Base-by-base conservation (phyloP, 2,329 filamentous ascomycete genomes). In the Botryotinia calthae region DNA sequence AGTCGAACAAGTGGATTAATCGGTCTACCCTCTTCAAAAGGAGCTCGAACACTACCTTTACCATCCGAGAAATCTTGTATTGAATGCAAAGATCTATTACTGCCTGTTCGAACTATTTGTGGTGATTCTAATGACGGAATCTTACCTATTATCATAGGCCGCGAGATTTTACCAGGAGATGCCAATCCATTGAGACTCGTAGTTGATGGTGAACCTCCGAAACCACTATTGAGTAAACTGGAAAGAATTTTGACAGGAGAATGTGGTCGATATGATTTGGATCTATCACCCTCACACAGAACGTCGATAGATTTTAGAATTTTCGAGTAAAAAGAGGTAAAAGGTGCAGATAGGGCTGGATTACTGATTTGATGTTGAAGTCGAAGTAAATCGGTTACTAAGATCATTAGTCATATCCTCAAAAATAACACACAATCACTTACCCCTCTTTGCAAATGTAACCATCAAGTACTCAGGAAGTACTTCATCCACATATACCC, bases 211-310 rank as follows among this genome's bases (percentile, higher is more conserved):
- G 76, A 81, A 51, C 82, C 83, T 74, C 84, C 86, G 48, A 85
- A 82, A 72, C 86, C 87, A 37, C 89, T 88, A 48, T 89, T 88
- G 78, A 97, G 89, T 71, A 98, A 88, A 79, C 88, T 97, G 0
- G 95, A 97, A 25, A 98, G 85, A 79, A 97, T 86, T 81, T 98
- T 98, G 65, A 97, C 93, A 0, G 95, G 95, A 0, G 95, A 98
- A n/a, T 91, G 88, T 7, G 90, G 90, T 16, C 95, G 87, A 79
- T 93, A 93, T 0, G 89, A 90, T 71, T 87, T 87, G 18, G 89
- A 87, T 80, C 89, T 92, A 78, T 90, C 89, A 0, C 87, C 86
- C 58, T 90, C 87, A 46, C 88, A 84, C 31, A 88, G 85, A 58
- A 93, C 85, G 64, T 87, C 87, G 37, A 97, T 83, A 6, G 90